Base-by-base conservation (phyloP, 2,329 filamentous ascomycete species). In the Rutstroemia sp. region DNA sequence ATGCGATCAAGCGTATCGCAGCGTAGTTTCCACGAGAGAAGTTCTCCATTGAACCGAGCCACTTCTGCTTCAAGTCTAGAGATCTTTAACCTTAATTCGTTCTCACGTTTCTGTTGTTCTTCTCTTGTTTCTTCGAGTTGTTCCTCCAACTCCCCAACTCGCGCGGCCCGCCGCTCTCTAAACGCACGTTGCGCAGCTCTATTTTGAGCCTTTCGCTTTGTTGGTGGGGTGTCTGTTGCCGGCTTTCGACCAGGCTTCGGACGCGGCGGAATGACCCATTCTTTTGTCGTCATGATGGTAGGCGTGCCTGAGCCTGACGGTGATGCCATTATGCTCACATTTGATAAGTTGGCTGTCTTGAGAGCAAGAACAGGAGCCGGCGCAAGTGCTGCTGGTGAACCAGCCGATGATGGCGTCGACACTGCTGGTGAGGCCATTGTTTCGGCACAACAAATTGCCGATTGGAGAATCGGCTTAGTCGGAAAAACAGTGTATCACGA, bases 141-240 rank as follows among this genome's bases (percentile, higher is more conserved):
- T 63, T 86, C 82, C 69, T 88, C 83, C 34, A 88, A 73, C 68
- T 87, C 92, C 41, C 87, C 86, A 6, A 96, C 89, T 41, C 89
- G 87, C 23, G 89, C 89, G 2, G 89, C 89, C 61, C 92, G 83
- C 57, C 92, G 80, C 73, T 96, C 91, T 37, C 92, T 82, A 72
- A 97, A 97, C 1, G 88, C 89, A 57, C 92, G 79, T 74, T 97
- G 92, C 3, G 92, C 92, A 48, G 89, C 88, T 58, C 94, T 82
- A 71, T 97, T 97, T 74, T 97, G 94, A 1, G 89, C 88, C 76
- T 96, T 95, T 63, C 94, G 84, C 75, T 95, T 95, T 45, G 91
- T 95, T 1, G 89, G 88, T 14, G 92, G 91, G 52, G 92, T 95
- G 69, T 96, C 92, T 38, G 89, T 95, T 48, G 90, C 89, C 3